These are phyloP conservation scores for Globisporangium megalacanthum DNA, from an alignment of 352 stramenopile genomes.

Conservation along the genomic window DNA sequence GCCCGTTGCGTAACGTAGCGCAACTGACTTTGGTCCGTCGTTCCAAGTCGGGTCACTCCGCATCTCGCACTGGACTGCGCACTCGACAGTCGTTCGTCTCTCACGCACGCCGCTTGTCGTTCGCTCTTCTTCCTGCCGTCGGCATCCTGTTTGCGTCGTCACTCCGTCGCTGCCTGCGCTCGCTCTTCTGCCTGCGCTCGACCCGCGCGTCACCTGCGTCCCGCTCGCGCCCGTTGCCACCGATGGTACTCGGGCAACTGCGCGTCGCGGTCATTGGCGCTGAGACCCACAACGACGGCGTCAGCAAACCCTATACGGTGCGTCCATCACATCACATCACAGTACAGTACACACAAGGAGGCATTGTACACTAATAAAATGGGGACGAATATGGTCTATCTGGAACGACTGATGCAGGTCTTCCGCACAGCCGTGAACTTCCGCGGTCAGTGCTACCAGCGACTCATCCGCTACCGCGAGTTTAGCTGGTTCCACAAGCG, in stretches of 20 bases:
- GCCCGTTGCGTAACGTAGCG: too few species aligned
- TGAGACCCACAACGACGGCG: conserved; percentile 35
- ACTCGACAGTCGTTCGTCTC: not conserved
- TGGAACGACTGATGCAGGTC: conserved; percentile 19
- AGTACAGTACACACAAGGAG: not conserved
- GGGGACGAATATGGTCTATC: not conserved
- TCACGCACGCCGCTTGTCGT: not conserved
- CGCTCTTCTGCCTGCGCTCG: conserved; percentile 1
- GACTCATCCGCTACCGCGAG: conserved; percentile 61
- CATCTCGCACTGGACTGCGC: not conserved
- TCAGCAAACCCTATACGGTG: conserved; percentile 46
- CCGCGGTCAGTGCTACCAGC: conserved; percentile 56
- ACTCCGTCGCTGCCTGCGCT: not conserved
- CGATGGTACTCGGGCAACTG: conserved; percentile 31
- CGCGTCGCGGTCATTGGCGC: conserved; percentile 66
- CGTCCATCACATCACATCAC: not conserved
- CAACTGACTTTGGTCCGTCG: too few species aligned
- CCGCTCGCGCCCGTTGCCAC: not conserved
- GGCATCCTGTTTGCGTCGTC: conserved; percentile 1
- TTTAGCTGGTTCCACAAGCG: conserved; percentile 45
- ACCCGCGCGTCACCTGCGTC: not conserved
- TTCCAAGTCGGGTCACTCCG: too few species aligned
- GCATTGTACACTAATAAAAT: not conserved
- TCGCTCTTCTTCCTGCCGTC: not conserved
- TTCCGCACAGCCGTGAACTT: conserved; percentile 73